These are phyloP conservation scores for Avena eriantha DNA, from an alignment of 176 grass and related monocot genomes.

Conservation along the genomic window DNA sequence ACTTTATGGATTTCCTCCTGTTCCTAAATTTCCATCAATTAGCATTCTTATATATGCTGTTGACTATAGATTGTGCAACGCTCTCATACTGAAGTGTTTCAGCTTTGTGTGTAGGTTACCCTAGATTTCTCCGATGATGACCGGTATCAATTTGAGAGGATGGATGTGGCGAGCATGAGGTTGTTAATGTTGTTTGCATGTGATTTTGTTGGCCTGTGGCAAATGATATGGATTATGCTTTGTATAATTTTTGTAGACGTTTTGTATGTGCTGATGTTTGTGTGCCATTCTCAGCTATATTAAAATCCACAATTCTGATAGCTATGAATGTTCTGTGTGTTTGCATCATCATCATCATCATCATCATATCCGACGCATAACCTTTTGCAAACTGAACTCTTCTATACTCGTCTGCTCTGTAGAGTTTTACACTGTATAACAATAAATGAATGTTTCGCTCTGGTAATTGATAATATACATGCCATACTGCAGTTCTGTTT, in stretches of 20 bases:
- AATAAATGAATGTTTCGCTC: neutral
- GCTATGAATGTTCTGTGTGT: neutral
- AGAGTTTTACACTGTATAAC: neutral
- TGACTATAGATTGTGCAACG: neutral
- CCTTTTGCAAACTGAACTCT: neutral
- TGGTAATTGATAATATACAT: neutral
- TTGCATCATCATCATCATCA: neutral
- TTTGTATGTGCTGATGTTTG: neutral
- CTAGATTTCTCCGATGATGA: slow-evolving; percentile 87
- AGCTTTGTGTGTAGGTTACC: slow-evolving; percentile 56
- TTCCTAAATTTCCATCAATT: neutral
- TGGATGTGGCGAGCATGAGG: slow-evolving; percentile 66
- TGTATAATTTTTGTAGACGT: neutral
- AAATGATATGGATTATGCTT: neutral
- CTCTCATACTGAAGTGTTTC: neutral
- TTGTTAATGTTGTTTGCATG: slow-evolving; percentile 39
- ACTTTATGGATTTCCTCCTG: neutral
- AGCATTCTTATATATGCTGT: neutral
- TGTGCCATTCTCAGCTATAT: neutral
- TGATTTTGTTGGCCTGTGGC: slow-evolving; percentile 19
- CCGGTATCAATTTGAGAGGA: slow-evolving; percentile 71
- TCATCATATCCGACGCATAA: neutral
- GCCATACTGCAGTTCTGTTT: neutral
- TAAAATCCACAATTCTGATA: neutral
- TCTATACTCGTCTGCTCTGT: neutral